Evolutionary conservation across 352 stramenopile species (phyloP).

Genomic region (Thalassiosira delicatula): DNA sequence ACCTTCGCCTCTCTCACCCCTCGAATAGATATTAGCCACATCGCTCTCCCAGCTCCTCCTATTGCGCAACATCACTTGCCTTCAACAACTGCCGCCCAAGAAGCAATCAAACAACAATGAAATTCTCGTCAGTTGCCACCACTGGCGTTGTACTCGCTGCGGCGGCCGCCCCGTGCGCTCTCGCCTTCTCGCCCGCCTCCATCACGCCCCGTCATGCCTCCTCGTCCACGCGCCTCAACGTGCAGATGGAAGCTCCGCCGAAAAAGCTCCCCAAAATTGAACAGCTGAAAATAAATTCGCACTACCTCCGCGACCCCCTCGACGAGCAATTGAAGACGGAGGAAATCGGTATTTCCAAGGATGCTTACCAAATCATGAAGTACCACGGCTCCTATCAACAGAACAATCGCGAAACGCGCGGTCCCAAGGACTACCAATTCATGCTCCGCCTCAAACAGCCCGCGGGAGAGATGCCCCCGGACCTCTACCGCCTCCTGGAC

Average conservation of each 20-base stretch:
- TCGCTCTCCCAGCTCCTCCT: no score
- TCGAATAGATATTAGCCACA: no score
- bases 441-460: conserved; percentile 97
- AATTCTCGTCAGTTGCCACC: conserved; percentile 36
- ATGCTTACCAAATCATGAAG: conserved; percentile 91
- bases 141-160: conserved; percentile 29
- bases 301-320: conserved; percentile 76
- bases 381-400: conserved; percentile 98
- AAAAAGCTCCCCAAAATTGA: conserved; percentile 83
- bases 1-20: no score
- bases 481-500: conserved; percentile 94
- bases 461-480: conserved; percentile 90
- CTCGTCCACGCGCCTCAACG: conserved; percentile 47
- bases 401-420: conserved; percentile 90
- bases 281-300: conserved; percentile 73
- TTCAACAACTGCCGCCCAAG: no score
- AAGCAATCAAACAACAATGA: no score
- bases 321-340: conserved; percentile 84
- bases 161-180: not conserved
- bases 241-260: conserved; percentile 74
- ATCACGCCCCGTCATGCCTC: not conserved
- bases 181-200: not conserved
- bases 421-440: conserved; percentile 93
- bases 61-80: no score
- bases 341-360: conserved; percentile 86